Evolutionary conservation across 1,284 basidiomycete species (phyloP).

Genomic region (Cystobasidium slooffiae): DNA sequence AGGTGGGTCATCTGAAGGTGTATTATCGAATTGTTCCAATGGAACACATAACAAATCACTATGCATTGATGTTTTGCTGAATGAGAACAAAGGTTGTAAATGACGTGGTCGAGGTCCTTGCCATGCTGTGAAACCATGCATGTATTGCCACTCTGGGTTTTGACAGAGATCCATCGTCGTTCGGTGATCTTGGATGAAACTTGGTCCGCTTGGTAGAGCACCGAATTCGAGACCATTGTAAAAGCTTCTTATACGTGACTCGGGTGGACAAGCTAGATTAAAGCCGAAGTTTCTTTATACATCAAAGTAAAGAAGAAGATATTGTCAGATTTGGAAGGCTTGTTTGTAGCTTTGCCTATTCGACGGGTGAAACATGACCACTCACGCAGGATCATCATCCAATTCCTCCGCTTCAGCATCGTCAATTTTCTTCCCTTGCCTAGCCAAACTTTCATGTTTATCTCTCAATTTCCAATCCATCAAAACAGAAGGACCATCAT

Average conservation of each 20-base stretch:
- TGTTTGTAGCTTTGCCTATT: not conserved
- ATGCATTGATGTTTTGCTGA: conserved; percentile 55
- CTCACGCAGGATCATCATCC: conserved; percentile 46
- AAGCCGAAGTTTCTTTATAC: conserved; percentile 51
- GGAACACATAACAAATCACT: conserved; percentile 61
- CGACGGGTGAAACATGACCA: not conserved
- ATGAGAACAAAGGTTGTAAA: conserved; percentile 53
- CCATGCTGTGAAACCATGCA: conserved; percentile 53
- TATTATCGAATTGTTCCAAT: conserved; percentile 59
- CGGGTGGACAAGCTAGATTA: conserved; percentile 51
- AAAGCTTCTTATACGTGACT: conserved; percentile 51
- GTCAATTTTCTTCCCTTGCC: conserved; percentile 40
- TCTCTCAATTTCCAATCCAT: conserved; percentile 44
- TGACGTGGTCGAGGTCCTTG: conserved; percentile 50
- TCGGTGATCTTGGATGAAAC: conserved; percentile 60
- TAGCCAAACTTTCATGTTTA: conserved; percentile 39
- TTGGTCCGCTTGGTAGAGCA: conserved; percentile 47
- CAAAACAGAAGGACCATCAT: conserved; percentile 49
- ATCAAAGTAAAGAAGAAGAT: not conserved
- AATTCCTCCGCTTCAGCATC: conserved; percentile 44
- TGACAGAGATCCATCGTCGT: conserved; percentile 62
- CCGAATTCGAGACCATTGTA: conserved; percentile 51
- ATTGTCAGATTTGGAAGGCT: not conserved
- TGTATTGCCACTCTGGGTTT: conserved; percentile 58
- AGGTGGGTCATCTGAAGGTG: conserved; percentile 56